phyloP scores from a whole-genome alignment of 495 filamentous ascomycete genomes.

The Penicillium pulvis region DNA sequence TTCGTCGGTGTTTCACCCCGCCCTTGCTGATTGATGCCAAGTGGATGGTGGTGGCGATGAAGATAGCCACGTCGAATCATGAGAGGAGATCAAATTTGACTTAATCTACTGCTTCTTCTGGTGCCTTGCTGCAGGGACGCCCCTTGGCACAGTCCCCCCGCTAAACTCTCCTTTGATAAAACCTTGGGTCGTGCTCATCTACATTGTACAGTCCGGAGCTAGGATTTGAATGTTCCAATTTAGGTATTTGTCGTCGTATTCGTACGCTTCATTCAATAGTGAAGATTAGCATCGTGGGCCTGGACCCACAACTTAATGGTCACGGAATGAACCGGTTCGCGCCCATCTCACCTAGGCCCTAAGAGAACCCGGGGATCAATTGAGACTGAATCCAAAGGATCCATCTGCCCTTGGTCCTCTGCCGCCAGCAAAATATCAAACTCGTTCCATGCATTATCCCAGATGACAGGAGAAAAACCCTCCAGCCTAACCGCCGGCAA shows the following conservation, averaged over 20 bases:
- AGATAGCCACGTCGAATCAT: constrained; percentile 5
- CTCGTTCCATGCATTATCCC: constrained; percentile 36
- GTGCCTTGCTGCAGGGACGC: constrained; percentile 1
- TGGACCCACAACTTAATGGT: not conserved
- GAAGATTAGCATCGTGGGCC: not conserved
- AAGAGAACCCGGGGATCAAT: constrained; percentile 24
- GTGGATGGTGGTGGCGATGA: constrained; percentile 20
- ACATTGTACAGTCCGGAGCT: not conserved
- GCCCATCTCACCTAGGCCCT: constrained; percentile 5
- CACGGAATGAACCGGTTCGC: not conserved
- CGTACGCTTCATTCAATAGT: not conserved
- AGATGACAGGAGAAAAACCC: constrained; percentile 7
- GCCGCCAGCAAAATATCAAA: constrained; percentile 42
- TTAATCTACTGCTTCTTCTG: constrained; percentile 1
- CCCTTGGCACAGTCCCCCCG: not conserved
- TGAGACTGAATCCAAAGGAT: constrained; percentile 10
- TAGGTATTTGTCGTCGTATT: not conserved
- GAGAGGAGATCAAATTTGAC: not conserved
- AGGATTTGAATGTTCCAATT: not conserved
- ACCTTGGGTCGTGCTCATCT: not conserved
- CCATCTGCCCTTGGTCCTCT: constrained; percentile 23
- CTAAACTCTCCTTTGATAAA: not conserved
- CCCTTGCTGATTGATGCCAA: constrained; percentile 9
- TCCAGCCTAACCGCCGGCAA: constrained; percentile 13
- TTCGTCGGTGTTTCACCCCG: constrained; percentile 18